Conservation (phyloP, 306 rosid genomes). For the Acacia melanoxylon region DNA sequence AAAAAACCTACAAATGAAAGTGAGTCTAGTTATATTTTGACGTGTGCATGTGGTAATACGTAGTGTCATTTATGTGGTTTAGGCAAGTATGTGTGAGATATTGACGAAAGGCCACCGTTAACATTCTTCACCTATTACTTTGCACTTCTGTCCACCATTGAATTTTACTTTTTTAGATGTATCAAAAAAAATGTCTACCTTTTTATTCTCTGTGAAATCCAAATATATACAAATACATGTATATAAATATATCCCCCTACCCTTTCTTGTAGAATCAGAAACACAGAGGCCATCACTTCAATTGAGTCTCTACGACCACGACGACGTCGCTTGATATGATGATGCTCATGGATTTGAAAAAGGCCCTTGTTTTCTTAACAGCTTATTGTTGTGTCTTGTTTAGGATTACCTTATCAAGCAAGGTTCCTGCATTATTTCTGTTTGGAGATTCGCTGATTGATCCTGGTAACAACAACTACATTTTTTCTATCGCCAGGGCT, state of each 20-base stretch:
- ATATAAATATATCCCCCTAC: no score
- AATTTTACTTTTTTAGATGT: no score
- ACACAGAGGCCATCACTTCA: no score
- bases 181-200: no score
- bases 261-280: no score
- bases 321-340: slow-evolving; percentile 2
- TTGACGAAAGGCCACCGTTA: background rate
- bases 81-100: background rate
- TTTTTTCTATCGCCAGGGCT: slow-evolving; percentile 52
- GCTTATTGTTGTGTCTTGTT: slow-evolving; percentile 2
- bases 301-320: no score
- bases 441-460: slow-evolving; percentile 79
- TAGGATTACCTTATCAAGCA: slow-evolving; percentile 33
- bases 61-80: background rate
- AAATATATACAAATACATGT: no score
- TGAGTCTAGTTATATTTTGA: no score
- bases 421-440: slow-evolving; percentile 49
- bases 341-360: slow-evolving; percentile 27
- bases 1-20: no score
- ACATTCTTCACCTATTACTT: background rate
- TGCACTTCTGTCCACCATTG: no score
- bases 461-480: slow-evolving; percentile 68
- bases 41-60: background rate
- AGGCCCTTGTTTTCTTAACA: background rate
- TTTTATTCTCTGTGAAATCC: no score